Evolutionary conservation across 1,284 basidiomycete genomes (phyloP).

Genomic region (Puccinia triticina): DNA sequence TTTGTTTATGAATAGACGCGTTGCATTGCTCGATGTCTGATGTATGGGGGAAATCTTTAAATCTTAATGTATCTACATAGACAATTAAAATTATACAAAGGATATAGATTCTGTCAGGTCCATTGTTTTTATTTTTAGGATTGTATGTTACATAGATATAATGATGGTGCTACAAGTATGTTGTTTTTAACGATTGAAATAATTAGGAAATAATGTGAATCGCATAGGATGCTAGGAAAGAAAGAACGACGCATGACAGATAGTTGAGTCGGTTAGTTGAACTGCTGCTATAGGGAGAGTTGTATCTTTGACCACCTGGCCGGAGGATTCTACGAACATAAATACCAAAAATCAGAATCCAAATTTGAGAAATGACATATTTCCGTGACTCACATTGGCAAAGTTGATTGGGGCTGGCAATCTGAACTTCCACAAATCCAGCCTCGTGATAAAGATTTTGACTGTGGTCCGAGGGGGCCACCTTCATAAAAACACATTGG

Average conservation of each 20-base stretch:
- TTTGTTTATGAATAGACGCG: no score
- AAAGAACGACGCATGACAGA: neutral
- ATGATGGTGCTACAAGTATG: no score
- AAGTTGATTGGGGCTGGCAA: slow-evolving; percentile 25
- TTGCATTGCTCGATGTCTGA: no score
- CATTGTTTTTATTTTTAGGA: no score
- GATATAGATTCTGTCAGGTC: no score
- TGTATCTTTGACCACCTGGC: neutral
- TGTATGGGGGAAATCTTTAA: no score
- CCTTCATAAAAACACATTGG: slow-evolving; percentile 37
- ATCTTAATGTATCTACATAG: no score
- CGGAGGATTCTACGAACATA: neutral
- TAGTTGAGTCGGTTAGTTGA: neutral
- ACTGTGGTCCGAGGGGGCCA: slow-evolving; percentile 40
- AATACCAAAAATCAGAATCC: no score
- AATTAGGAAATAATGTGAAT: neutral
- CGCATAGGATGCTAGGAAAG: neutral
- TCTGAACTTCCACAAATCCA: slow-evolving; percentile 36
- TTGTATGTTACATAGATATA: no score
- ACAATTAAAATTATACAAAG: no score
- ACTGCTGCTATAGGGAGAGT: neutral
- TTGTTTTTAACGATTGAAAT: no score
- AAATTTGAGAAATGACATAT: neutral
- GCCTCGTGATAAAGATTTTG: slow-evolving; percentile 35
- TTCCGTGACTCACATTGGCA: slow-evolving; percentile 20